These are phyloP conservation scores for Setomelanomma holmii DNA, from an alignment of 2,329 filamentous ascomycete species.

Conservation along the genomic window DNA sequence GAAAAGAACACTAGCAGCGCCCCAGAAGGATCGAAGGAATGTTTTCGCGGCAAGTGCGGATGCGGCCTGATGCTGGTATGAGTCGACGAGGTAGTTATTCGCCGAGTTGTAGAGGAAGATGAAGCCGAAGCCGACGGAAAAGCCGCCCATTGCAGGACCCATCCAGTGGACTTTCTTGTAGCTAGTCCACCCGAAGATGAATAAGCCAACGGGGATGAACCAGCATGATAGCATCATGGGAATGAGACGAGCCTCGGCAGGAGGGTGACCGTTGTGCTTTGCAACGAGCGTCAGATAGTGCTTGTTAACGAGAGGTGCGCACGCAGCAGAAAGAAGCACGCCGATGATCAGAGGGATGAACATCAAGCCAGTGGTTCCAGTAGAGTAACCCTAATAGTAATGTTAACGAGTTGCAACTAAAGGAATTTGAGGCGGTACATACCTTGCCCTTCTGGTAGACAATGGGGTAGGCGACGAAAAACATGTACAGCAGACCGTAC, in stretches of 20 bases:
- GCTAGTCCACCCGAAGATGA: constrained; percentile 74
- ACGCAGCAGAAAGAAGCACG: constrained; percentile 71
- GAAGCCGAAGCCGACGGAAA: constrained; percentile 75
- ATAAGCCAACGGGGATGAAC: constrained; percentile 71
- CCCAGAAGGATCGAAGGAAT: constrained; percentile 80
- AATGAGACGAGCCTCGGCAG: constrained; percentile 78
- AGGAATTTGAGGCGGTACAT: background rate
- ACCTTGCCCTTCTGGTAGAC: constrained; percentile 78
- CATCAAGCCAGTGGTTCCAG: constrained; percentile 80
- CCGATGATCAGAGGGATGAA: constrained; percentile 84
- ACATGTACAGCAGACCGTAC: constrained; percentile 76
- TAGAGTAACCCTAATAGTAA: constrained; percentile 64
- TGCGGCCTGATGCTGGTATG: constrained; percentile 76
- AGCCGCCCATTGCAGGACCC: constrained; percentile 73
- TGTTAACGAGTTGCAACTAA: background rate
- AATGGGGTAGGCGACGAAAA: constrained; percentile 65
- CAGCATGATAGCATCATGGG: constrained; percentile 68
- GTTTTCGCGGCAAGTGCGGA: constrained; percentile 84
- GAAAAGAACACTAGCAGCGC: constrained; percentile 78
- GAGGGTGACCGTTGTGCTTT: constrained; percentile 74
- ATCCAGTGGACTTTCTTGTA: constrained; percentile 72
- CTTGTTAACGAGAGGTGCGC: constrained; percentile 77
- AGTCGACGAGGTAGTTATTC: constrained; percentile 64
- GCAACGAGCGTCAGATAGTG: constrained; percentile 73
- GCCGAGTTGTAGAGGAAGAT: constrained; percentile 81